Evolutionary conservation across 805 yeast species (phyloP), one percentile per base, ranked within the genome.

Genomic region (Myxozyma udenii): DNA sequence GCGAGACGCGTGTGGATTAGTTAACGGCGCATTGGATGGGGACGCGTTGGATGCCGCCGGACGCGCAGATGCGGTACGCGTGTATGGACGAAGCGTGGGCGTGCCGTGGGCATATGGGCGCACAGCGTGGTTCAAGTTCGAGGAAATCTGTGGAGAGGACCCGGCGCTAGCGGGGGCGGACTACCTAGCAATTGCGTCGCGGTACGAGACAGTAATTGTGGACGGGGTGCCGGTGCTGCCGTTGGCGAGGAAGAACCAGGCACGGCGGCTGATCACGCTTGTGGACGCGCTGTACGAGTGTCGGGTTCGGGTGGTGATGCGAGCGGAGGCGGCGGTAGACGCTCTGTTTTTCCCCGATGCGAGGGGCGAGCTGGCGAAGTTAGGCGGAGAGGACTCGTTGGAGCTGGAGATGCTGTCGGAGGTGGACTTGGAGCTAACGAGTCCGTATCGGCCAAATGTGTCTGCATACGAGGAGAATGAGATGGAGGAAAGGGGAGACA

Each of bases 251-350:
- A 81, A 80, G 58, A 81, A 81, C 59, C 87, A 83, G 60, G 89
- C 89, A 1, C 69, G 87, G 46, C 66, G 60, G 37, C 78, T 84
- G 61, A 84, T 84, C 46, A 80, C 85, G 0, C 66, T 84, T 18
- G 63, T 84, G 24, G 89, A 84, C 66, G 86, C 88, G 0, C 66
- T 83, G 11, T 84, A 84, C 64, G 89, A 84, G 62, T 75, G 83
- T 16, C 75, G 77, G 60, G 83, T 87, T 62, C 78, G 79, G 59
- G 68, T 84, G n/a, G 73, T 73, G 23, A 62, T 84, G 55, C 67
- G 81, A 49, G 65, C 77, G 28, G 83, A 75, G 41, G 78, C 71
- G 0, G 69, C 66, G 0, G 72, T 80, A 6, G 80, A 79, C 33
- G 64, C 68, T n/a, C 59, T 84, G 22, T 84, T 84, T 66, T 84